Evolutionary conservation across 345 rosid species (phyloP), one percentile per base, ranked within the genome.

Genomic region (Xanthoceras sorbifolium): DNA sequence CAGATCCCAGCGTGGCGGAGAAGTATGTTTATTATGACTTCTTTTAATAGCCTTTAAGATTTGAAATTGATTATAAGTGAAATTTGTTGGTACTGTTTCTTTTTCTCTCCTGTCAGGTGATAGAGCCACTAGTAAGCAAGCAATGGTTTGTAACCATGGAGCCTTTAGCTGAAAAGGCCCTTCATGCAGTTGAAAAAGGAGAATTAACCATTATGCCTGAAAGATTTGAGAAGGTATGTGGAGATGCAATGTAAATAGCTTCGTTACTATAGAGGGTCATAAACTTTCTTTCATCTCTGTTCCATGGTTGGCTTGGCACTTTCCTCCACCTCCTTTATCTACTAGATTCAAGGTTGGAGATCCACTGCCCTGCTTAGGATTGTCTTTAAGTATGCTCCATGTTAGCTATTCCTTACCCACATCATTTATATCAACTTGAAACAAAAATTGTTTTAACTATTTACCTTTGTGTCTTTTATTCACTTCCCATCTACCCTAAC

Each of bases 91-190:
- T 70, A 8, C 28, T 78, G 50, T 48, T 40, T 66, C 54, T 63
- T 44, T 29, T 63, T 29, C 69, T 67, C 55, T 73, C 61, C 17
- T 76, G 9, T 77, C 82, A 95, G 99, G 77, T 95, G 78, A 90
- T 95, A 78, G 99, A 95, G 86, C 99, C 99, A 75, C 81, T 95
- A 73, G 90, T 95, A 52, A 95, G 99, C 79, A 91, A 93, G 86
- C 99, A 95, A 78, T 95, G 99, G 98, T 95, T 95, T 87, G 93
- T 95, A 77, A 87, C 91, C 69, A 95, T 91, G 98, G 96, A 95
- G 65, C 89, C 97, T 79, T 78, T 93, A 82, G 99, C 99, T 75
- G 97, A 91, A 83, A 95, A 93, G 86, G 99, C 98, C 64, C 98
- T 95, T 86, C 88, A 20, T 67, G 98, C 93, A 8, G 99, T 95